Base-by-base conservation (phyloP, 2,329 filamentous ascomycete genomes). In the Fusarium succisae region DNA sequence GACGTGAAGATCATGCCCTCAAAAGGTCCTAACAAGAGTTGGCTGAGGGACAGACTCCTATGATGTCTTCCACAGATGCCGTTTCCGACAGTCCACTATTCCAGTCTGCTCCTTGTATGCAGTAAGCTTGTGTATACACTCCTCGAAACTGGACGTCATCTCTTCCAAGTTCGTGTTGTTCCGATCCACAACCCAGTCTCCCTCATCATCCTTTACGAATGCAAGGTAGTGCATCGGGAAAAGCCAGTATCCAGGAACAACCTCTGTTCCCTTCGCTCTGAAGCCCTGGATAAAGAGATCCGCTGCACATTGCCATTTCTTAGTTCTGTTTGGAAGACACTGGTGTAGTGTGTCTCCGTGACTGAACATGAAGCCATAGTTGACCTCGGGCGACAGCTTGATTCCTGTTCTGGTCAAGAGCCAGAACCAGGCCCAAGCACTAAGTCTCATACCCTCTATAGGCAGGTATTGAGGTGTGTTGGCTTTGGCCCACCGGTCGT, bases 21-120 rank as follows among this genome's bases (percentile, higher is more conserved):
- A 18, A 12, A n/a, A n/a, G 4, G 8, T 6, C 10, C 5, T 7
- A 3, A 1, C 15, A 20, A 20, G 11, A 14, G 22, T 4, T 10
- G 30, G 1, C 15, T 6, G 28, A 6, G 2, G 12, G 0, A 32
- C 12, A 18, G 8, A 10, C 13, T 14, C 12, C 15, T 35, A 14
- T 20, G 30, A 24, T 14, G 4, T 35, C 8, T 32, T 35, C 48
- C 48, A 51, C 17, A 35, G 48, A 51, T 51, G 48, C 22, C 22
- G 28, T 35, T n/a, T 51, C 11, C 48, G 48, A 24, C 48, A 35
- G 30, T 51, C 30, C 22, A 51, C 30, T 35, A 24, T 51, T 10
- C n/a, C 30, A 20, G 30, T 37, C 12, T 53, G 12, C 13, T 35
- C 48, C 30, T 2, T 4, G 13, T 24, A 35, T 4, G 30, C 17